Percentiles rank a stretch among this genome's conserved stretches.
These are phyloP conservation scores for Blepharisma stoltei DNA, from an alignment of 73 alveolate genomes.

Conservation along the genomic window DNA sequence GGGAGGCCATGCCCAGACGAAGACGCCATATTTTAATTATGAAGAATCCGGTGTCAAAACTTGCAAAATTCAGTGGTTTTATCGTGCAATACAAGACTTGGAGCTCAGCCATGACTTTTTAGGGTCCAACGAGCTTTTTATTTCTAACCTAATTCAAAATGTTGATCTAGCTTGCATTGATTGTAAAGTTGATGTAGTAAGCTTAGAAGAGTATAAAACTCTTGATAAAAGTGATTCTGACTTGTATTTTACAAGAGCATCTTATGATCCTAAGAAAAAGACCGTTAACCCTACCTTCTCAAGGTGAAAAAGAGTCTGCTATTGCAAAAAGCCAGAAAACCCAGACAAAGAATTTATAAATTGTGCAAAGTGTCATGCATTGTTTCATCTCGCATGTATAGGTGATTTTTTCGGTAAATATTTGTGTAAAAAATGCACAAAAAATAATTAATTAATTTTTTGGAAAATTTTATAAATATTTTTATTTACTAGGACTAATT, in stretches of 20 bases:
- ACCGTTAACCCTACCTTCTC: background rate
- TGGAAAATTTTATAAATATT: no score
- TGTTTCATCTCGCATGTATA: background rate
- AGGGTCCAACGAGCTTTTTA: no score
- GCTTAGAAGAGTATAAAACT: background rate
- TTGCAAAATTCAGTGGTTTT: no score
- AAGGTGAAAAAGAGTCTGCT: background rate
- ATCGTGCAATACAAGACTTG: no score
- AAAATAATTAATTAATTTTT: background rate
- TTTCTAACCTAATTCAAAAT: no score
- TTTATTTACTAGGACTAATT: no score
- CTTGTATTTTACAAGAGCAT: constrained; percentile 11
- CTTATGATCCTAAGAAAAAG: background rate
- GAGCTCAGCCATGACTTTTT: no score
- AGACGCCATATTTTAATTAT: no score
- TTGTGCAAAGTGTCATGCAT: background rate
- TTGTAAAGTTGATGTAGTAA: no score
- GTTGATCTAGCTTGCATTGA: no score
- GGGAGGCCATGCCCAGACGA: no score
- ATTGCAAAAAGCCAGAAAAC: background rate
- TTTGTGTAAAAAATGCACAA: background rate
- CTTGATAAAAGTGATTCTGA: background rate
- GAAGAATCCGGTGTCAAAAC: no score
- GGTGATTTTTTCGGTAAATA: background rate
- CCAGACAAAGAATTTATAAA: constrained; percentile 1